Percentiles rank a stretch among this genome's conserved stretches.
Conservation (phyloP, 2,329 filamentous ascomycete species). For the Thielaviopsis populi region DNA sequence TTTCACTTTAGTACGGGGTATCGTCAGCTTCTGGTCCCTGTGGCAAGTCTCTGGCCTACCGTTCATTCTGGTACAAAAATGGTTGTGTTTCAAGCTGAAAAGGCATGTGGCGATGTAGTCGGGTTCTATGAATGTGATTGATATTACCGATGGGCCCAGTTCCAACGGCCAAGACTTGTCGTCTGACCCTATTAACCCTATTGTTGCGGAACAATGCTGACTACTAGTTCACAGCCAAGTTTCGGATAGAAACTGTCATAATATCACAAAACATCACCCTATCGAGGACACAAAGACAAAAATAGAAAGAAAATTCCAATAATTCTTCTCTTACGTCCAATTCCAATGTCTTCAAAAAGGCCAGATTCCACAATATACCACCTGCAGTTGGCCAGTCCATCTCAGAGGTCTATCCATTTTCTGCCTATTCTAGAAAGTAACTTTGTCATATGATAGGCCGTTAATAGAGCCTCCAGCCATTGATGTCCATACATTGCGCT, state of each 20-base stretch:
- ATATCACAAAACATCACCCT: background rate
- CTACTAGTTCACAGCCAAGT: background rate
- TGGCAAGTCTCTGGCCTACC: background rate
- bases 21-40: background rate
- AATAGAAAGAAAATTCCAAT: background rate
- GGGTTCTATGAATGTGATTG: background rate
- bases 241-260: background rate
- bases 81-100: background rate
- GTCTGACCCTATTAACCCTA: background rate
- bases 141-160: background rate
- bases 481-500: conserved; percentile 69
- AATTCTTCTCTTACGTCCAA: background rate
- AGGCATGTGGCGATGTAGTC: background rate
- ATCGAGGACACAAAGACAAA: background rate
- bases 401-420: background rate
- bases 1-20: background rate
- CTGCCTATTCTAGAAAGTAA: background rate
- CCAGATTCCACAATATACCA: background rate
- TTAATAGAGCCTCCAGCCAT: conserved; percentile 71
- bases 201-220: no score
- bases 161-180: background rate
- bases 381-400: background rate
- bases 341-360: background rate
- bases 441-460: conserved; percentile 52
- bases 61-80: background rate